Evolutionary conservation across 2,329 filamentous ascomycete genomes (phyloP).

Genomic region (Fonsecaea pedrosoi): DNA sequence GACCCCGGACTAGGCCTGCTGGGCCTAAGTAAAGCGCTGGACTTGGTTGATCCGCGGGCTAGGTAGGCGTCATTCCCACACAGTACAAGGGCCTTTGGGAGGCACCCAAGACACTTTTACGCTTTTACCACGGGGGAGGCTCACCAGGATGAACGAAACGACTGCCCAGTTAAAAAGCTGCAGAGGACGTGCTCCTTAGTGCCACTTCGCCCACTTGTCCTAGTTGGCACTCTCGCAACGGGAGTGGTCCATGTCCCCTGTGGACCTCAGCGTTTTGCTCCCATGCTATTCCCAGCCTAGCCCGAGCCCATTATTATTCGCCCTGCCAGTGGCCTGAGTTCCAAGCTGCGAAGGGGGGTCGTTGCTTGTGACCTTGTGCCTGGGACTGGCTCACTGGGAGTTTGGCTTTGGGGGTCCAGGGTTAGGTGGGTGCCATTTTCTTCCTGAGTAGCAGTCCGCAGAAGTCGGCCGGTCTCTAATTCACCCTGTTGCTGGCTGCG

Average conservation of each 20-base stretch:
- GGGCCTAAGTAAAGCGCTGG: constrained; percentile 4
- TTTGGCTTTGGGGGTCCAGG: constrained; percentile 17
- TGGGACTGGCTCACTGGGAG: constrained; percentile 18
- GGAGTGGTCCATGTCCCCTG: constrained; percentile 8
- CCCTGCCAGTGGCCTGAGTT: constrained; percentile 20
- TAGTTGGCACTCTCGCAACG: constrained; percentile 1
- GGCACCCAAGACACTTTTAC: neutral
- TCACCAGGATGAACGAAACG: constrained; percentile 1
- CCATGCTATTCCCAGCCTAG: constrained; percentile 21
- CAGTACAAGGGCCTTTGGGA: constrained; percentile 1
- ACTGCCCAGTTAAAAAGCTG: constrained; percentile 4
- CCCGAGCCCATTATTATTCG: constrained; percentile 21
- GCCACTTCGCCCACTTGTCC: neutral
- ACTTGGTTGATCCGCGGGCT: constrained; percentile 4
- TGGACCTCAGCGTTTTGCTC: constrained; percentile 10
- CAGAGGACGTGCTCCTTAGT: constrained; percentile 4
- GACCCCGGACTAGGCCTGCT: neutral
- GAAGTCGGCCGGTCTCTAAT: constrained; percentile 11
- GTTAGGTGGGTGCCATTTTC: constrained; percentile 20
- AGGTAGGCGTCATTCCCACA: neutral
- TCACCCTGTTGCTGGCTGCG: constrained; percentile 14
- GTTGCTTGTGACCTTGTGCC: constrained; percentile 1
- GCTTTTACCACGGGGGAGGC: neutral
- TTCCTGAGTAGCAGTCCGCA: constrained; percentile 7
- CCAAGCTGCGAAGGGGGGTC: constrained; percentile 8